Evolutionary conservation across 2,329 filamentous ascomycete species (phyloP), one percentile per base, ranked within the genome.

Genomic region (Sodiomyces alkalinus): DNA sequence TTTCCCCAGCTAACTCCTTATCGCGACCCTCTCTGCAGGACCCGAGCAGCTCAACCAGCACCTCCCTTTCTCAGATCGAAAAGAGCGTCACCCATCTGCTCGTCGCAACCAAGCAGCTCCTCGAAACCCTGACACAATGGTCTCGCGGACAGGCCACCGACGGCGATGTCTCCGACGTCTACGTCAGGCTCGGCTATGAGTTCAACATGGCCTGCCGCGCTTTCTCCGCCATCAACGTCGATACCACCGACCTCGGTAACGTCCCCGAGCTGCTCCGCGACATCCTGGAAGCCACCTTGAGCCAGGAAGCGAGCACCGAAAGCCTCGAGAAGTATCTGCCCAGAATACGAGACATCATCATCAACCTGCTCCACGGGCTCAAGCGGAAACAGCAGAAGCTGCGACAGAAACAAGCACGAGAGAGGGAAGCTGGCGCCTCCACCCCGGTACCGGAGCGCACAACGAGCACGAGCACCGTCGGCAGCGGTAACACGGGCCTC

Each of bases 201-300:
- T 98, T 98, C 66, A 98, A 98, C 56, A 90, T 98, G 61, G 90
- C 90, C 17, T 96, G 87, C 53, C 79, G 90, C 31, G 87, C 90
- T 36, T 98, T 98, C 55, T 83, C 82, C 44, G 83, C 86, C 33
- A 98, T 98, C 46, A 90, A 92, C 36, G 90, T 98, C 37, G 90
- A 98, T 45, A 94, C 86, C 2, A 72, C 74, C 16, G 90, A 98
- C 51, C 65, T 98, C 9, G 90, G 90, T 32, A 93, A 93, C 41
- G 90, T 98, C 3, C 90, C 90, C 5, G 90, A 98, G 50, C 63
- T 86, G 33, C 58, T 98, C 37, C 75, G 90, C 42, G 75, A 76
- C 34, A 96, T 98, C 32, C 68, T 98, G 30, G 90, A 98, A 53
- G 81, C 92, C 32, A 98, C 90, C 2, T 65, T 98, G 19, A 96